Evolutionary conservation across 257 asterid species (phyloP), one percentile per base, ranked within the genome.

Genomic region (Solanum chiquidenum): DNA sequence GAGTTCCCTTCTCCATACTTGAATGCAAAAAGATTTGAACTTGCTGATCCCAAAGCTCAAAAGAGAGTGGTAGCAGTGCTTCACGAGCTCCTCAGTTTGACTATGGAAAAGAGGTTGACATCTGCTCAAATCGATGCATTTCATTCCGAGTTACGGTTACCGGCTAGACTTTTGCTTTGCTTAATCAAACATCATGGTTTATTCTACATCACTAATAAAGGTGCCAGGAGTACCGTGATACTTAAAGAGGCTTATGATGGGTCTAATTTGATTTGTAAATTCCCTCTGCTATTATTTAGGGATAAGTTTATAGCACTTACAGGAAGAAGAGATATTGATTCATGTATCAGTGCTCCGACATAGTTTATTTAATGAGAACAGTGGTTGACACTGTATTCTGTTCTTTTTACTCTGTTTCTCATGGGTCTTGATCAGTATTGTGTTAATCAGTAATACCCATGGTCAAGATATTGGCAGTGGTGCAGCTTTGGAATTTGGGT

Each of bases 1-100:
- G 98, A 95, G 35, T 94, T 96, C 90, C 99, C 99, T 49, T 97
- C 99, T 86, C 99, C 99, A 8, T 97, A 95, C 91, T 91, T 95
- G 94, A 96, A 97, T 55, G 95, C 98, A 0, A 94, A 95, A 92
- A 90, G 91, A 83, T 86, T 97, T 55, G 98, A 97, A 86, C 90
- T 90, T 27, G 90, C 91, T 18, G 98, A 97, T 82, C 94, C 95
- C 7, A 97, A 93, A 91, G 93, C 98, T 85, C 93, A 96, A 64
- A 97, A 97, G 91, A 90, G 99, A 88, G 94, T 92, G 2, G 94
- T 97, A 86, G 98, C 93, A 3, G 98, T 97, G 93, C 98, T 97
- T 88, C 99, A 95, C 33, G 99, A 97, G 94, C 94, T 97, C 88
- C 94, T 95, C 49, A 95, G 99, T 89, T 93, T 97, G 92, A 95